Base-by-base conservation (phyloP, 345 rosid genomes). In the Diplotaxis tenuifolia region DNA sequence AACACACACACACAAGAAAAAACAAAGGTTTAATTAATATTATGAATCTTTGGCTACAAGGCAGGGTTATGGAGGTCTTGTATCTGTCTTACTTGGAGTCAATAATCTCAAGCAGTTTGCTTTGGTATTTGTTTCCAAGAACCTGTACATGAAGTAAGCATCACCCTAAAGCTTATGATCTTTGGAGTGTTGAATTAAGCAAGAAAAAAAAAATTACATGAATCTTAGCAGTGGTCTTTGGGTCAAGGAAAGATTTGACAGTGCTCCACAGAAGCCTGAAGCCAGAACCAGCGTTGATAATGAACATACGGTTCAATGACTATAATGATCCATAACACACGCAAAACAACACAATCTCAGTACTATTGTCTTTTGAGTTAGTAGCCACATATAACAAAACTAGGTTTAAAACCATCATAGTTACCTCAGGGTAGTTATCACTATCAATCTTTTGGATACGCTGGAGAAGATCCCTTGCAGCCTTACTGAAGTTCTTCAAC, bases 201-300 rank as follows among this genome's bases (percentile, higher is more conserved):
- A 10, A 1, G 9, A 52, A 1, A 67, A 64, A 20, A 20, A 65
- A 50, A 40, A 76, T 75, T 82, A 88, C 97, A 61, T 91, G 89
- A 84, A 94, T 89, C 78, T 94, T 94, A 7, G 91, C 75, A 4
- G 95, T 78, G 72, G 98, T 94, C 79, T 87, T 94, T 52, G 98
- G 96, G 67, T 94, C 97, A 36, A 94, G 88, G 87, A 94, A 94
- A 56, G 84, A 80, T 77, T 91, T 94, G 27, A 91, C 90, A 3
- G 96, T 91, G 87, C 81, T 89, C 98, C 98, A 94, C 68, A 94
- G 80, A 74, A 94, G 88, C 86, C 96, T 88, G 84, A 94, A 94
- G 72, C 96, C 98, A 55, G 95, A 56, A 57, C 97, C 98, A 11
- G 95, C 98, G 82, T 94, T 91, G 75, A 94, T 88, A 84, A 94